These are phyloP conservation scores for Sungouiella thailandica DNA, from an alignment of 805 yeast genomes.

Conservation along the genomic window DNA sequence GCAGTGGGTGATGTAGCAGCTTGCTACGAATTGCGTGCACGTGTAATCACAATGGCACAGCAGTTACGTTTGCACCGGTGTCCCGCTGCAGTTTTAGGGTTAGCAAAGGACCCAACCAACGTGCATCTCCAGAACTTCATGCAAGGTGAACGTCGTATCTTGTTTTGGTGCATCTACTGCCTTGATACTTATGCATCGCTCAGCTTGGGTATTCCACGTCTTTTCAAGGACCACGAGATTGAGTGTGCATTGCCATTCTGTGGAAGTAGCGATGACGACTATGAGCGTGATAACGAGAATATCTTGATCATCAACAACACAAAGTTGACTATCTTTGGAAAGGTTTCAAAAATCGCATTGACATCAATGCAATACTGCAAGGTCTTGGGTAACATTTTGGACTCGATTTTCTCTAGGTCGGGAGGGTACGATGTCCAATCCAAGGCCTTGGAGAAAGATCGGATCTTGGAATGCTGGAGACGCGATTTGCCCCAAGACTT, in stretches of 20 bases:
- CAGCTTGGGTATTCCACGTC: slow-evolving; percentile 76
- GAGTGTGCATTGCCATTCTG: slow-evolving; percentile 81
- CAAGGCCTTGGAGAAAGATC: slow-evolving; percentile 42
- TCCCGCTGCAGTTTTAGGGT: slow-evolving; percentile 78
- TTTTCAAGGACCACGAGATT: slow-evolving; percentile 73
- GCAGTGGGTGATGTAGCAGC: slow-evolving; percentile 70
- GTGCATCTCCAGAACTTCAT: slow-evolving; percentile 53
- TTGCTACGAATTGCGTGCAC: slow-evolving; percentile 70
- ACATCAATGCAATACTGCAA: slow-evolving; percentile 65
- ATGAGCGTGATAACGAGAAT: slow-evolving; percentile 45
- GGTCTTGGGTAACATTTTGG: slow-evolving; percentile 69
- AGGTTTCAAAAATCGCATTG: slow-evolving; percentile 59
- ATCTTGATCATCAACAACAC: slow-evolving; percentile 56
- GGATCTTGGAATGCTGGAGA: slow-evolving; percentile 75
- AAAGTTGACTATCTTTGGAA: slow-evolving; percentile 61
- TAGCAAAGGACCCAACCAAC: slow-evolving; percentile 32
- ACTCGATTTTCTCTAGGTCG: slow-evolving; percentile 61
- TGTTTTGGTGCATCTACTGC: slow-evolving; percentile 81
- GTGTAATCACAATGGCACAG: slow-evolving; percentile 77
- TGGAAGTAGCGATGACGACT: slow-evolving; percentile 35
- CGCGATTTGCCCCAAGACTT: slow-evolving; percentile 58
- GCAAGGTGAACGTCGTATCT: slow-evolving; percentile 76
- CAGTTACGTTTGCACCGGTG: slow-evolving; percentile 81
- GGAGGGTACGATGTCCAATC: slow-evolving; percentile 26
- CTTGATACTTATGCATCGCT: slow-evolving; percentile 73